Evolutionary conservation across 2,329 filamentous ascomycete species (phyloP), one percentile per base, ranked within the genome.

Genomic region (Aspergillus calidoustus): DNA sequence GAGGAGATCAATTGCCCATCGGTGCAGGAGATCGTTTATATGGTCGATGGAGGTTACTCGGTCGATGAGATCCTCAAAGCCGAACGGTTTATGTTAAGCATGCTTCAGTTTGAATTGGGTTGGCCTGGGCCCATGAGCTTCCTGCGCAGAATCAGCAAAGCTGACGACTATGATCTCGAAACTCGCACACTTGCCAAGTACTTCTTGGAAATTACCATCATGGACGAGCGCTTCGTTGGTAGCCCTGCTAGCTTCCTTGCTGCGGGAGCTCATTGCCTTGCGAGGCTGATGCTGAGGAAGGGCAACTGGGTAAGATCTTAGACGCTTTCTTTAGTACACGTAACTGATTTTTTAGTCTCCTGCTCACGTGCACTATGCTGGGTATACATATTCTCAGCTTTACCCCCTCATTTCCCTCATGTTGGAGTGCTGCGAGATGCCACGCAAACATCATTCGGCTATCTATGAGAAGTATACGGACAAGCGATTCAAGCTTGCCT

Each of bases 71-170:
- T 99, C 60, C 86, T 98, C 67, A 97, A 98, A 81, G 95, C 95
- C 0, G 95, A 99, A 80, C 89, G 93, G 13, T 98, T 97, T 82
- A 99, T 99, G 93, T 86, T 99, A 55, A 96, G 88, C 78, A 96
- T 97, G 90, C 87, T 99, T 57, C 87, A 92, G 71, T 99, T 97
- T 74, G 93, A 97, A 79, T 87, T 99, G 57, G 95, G 95, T 56
- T 98, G 92, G 90, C 95, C 95, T n/a, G 95, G 95, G 48, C 95
- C 95, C 1, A 97, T 99, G 94, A 97, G 93, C 81, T 99, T 99
- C 80, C 84, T 99, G 64, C 88, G 95, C 63, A 89, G 94, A 60
- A 95, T 98, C 78, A 98, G 94, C 88, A 98, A 98, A 82, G 95
- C 95, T 15, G 95, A 99, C 74, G 93, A 97, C 74, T 99, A 98